phyloP scores from a whole-genome alignment of 305 asterid genomes.

The Ilex paraguariensis region DNA sequence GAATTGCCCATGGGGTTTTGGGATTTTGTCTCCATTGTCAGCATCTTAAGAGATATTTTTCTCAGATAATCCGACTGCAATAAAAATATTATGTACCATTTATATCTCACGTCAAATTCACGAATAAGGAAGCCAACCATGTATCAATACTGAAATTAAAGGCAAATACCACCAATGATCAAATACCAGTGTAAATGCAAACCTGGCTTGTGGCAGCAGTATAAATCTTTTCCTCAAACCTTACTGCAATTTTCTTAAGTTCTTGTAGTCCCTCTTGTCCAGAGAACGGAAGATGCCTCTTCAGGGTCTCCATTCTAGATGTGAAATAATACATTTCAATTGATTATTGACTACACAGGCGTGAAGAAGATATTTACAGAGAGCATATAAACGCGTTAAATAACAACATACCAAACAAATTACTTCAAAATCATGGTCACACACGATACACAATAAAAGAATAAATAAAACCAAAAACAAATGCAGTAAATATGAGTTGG shows the following conservation, averaged over 20 bases:
- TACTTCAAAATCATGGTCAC: too few species aligned
- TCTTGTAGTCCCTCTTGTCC: slow-evolving; percentile 13
- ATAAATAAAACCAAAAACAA: too few species aligned
- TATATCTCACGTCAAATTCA: background rate
- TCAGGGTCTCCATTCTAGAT: slow-evolving; percentile 20
- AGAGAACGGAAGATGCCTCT: slow-evolving; percentile 18
- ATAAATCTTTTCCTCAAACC: slow-evolving; percentile 19
- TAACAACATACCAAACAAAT: too few species aligned
- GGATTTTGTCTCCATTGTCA: slow-evolving; percentile 21
- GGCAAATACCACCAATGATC: background rate
- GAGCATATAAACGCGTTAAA: too few species aligned
- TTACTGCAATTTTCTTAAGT: slow-evolving; percentile 14
- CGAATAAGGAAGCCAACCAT: slow-evolving; percentile 2
- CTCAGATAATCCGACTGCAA: slow-evolving; percentile 24
- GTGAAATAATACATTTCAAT: too few species aligned
- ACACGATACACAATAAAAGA: too few species aligned
- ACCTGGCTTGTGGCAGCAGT: slow-evolving; percentile 17
- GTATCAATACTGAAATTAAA: too few species aligned
- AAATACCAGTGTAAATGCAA: background rate
- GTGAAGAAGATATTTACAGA: too few species aligned
- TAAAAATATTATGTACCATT: background rate
- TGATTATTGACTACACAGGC: too few species aligned
- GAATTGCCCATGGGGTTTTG: slow-evolving; percentile 9
- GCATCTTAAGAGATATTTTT: slow-evolving; percentile 24
- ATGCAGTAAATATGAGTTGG: too few species aligned